Evolutionary conservation across 2,329 filamentous ascomycete species (phyloP), one percentile per base, ranked within the genome.

Genomic region (Cadophora luteo-olivacea): DNA sequence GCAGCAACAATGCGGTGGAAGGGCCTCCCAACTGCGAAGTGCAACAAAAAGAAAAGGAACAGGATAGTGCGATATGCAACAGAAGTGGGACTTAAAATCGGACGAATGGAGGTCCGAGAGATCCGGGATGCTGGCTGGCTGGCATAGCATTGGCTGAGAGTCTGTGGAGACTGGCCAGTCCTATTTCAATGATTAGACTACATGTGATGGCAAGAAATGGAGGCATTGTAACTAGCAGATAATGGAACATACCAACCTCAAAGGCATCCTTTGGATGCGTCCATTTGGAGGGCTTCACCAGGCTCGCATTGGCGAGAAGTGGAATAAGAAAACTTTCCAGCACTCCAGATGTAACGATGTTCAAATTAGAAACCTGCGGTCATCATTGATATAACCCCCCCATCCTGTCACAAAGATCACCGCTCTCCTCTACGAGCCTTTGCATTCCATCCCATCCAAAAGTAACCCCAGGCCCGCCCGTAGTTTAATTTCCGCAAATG

Each of bases 31-130:
- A 38, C 29, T 58, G 54, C 54, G 54, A 58, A 19, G 24, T 58
- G 32, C 32, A 58, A 38, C 54, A 57, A 57, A 41, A 38, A 38
- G 32, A n/a, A 58, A 33, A 36, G 16, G 19, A 33, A 38, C 16
- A 19, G 19, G 12, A 58, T 48, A n/a, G 24, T 63, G 61, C 61
- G 61, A 63, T 52, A 45, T 63, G 61, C 61, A 63, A 63, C 61
- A 63, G 60, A 62, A 25, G 45, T 16, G 32, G 24, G 55, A 58
- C 52, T 58, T 9, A n/a, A 11, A 36, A 14, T 36, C 55, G 33
- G 32, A 38, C 32, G 55, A 25, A 38, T 58, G 33, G 55, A 38
- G 32, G 25, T 3, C 52, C 52, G 52, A 55, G 29, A 55, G 7
- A 4, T 14, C 45, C 45, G n/a, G 8, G 5, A 49, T 22, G 4